phyloP scores from a whole-genome alignment of 495 filamentous ascomycete genomes.

The Cryomyces minteri region DNA sequence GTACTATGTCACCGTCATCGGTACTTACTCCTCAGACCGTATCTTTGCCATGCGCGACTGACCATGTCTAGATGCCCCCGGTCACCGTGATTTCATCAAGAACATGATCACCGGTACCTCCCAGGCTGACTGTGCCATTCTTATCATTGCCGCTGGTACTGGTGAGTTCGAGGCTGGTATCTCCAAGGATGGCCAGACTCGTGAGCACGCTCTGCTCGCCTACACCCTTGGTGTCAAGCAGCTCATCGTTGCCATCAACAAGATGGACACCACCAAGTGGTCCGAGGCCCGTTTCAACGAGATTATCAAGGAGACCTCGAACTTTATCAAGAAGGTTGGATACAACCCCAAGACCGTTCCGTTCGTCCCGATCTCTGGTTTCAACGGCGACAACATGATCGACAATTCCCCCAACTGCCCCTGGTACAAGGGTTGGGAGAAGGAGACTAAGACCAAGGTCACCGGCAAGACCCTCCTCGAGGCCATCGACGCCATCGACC shows the following conservation, averaged over 20 bases:
- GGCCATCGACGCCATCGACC: constrained; percentile 94
- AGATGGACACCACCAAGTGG: constrained; percentile 99
- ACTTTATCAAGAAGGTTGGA: constrained; percentile 99
- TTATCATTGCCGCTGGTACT: constrained; percentile 99
- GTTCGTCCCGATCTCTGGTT: constrained; percentile 99
- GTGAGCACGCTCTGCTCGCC: constrained; percentile 99
- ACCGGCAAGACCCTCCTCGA: constrained; percentile 96
- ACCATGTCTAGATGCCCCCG: constrained; percentile 61
- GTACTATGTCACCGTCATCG: constrained; percentile 99
- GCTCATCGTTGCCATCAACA: constrained; percentile 99
- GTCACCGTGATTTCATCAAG: constrained; percentile 99
- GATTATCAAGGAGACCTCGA: constrained; percentile 99
- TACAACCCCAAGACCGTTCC: constrained; percentile 98
- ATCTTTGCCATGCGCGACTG: neutral
- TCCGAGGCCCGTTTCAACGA: constrained; percentile 89
- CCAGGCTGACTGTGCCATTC: constrained; percentile 97
- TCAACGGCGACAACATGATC: constrained; percentile 99
- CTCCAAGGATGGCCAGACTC: constrained; percentile 99
- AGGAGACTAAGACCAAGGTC: constrained; percentile 89
- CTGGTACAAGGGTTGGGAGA: constrained; percentile 99
- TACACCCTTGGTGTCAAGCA: constrained; percentile 99
- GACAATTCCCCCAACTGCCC: constrained; percentile 82
- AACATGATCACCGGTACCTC: constrained; percentile 99
- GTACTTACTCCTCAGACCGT: constrained; percentile 28
- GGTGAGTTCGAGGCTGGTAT: constrained; percentile 99